These are phyloP conservation scores for Cyanophora paradoxa DNA, from an alignment of 78 protist genomes.

Conservation along the genomic window DNA sequence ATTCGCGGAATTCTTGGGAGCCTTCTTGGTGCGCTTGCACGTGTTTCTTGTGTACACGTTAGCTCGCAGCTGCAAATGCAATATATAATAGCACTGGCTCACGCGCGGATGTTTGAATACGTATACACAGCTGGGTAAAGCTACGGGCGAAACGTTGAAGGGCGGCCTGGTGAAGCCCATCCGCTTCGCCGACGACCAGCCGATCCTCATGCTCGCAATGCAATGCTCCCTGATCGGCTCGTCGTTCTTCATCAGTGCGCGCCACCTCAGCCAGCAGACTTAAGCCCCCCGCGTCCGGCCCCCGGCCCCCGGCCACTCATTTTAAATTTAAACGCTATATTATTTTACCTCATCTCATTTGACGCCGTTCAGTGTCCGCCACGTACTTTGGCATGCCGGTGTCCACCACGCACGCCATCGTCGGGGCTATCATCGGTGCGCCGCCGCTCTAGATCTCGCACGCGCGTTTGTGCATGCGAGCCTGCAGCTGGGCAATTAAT, in stretches of 20 bases:
- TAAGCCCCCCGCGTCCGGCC: neutral
- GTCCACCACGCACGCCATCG: slow-evolving; percentile 51
- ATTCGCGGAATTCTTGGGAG: slow-evolving; percentile 34
- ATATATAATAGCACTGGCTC: neutral
- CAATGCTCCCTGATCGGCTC: neutral
- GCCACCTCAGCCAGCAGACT: slow-evolving; percentile 6
- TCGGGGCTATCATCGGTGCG: slow-evolving; percentile 45
- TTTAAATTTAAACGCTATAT: neutral
- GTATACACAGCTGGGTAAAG: too few relatives aligned
- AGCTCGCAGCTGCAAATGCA: neutral
- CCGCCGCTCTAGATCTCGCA: too few relatives aligned
- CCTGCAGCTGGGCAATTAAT: too few relatives aligned
- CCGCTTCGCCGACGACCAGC: slow-evolving; percentile 10
- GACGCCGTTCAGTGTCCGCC: slow-evolving; percentile 17
- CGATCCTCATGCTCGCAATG: slow-evolving; percentile 20
- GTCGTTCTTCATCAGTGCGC: too few relatives aligned
- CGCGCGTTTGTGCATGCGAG: too few relatives aligned
- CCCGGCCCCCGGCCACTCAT: too few relatives aligned
- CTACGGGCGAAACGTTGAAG: slow-evolving; percentile 5
- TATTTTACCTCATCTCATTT: too few relatives aligned
- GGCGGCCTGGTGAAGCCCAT: neutral
- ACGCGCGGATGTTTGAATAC: neutral
- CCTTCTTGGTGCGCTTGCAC: slow-evolving; percentile 9
- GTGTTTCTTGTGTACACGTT: too few relatives aligned
- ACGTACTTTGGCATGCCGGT: slow-evolving; percentile 36